Percentiles rank a stretch among this genome's conserved stretches.
phyloP scores from a whole-genome alignment of 441 rosid species.

The Mallotus japonicus region DNA sequence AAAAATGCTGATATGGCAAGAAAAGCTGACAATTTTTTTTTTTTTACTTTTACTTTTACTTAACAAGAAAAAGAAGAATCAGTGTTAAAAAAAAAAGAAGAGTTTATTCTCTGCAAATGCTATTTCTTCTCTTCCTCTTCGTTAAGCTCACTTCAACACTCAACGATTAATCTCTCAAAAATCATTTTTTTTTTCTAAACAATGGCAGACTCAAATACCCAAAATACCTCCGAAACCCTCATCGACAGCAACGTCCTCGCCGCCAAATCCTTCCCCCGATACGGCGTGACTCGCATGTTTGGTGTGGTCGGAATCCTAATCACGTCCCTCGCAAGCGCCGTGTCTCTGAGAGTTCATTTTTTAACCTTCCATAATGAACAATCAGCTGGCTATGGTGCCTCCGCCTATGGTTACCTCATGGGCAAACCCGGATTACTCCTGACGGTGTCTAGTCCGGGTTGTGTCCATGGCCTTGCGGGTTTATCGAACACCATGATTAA shows the following conservation, averaged over 20 bases:
- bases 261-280: conserved; percentile 60
- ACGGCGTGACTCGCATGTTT: conserved; percentile 84
- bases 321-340: conserved; percentile 77
- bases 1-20: too few species aligned
- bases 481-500: conserved; percentile 83
- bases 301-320: conserved; percentile 97
- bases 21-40: conserved; percentile 24
- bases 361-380: conserved; percentile 96
- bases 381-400: conserved; percentile 96
- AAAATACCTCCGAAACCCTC: conserved; percentile 16
- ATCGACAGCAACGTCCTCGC: conserved; percentile 71
- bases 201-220: conserved; percentile 37
- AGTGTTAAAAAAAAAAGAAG: conserved; percentile 24
- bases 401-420: conserved; percentile 87
- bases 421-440: conserved; percentile 84
- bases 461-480: conserved; percentile 94
- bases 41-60: too few species aligned
- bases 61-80: too few species aligned
- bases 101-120: too few species aligned
- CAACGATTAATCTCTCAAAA: too few species aligned
- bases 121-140: too few species aligned
- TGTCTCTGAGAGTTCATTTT: conserved; percentile 76
- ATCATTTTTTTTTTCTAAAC: conserved; percentile 9
- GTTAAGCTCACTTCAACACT: too few species aligned
- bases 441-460: conserved; percentile 92